Evolutionary conservation across 2,329 filamentous ascomycete species (phyloP), one percentile per base, ranked within the genome.

Genomic region (Sarocladium oryzae): DNA sequence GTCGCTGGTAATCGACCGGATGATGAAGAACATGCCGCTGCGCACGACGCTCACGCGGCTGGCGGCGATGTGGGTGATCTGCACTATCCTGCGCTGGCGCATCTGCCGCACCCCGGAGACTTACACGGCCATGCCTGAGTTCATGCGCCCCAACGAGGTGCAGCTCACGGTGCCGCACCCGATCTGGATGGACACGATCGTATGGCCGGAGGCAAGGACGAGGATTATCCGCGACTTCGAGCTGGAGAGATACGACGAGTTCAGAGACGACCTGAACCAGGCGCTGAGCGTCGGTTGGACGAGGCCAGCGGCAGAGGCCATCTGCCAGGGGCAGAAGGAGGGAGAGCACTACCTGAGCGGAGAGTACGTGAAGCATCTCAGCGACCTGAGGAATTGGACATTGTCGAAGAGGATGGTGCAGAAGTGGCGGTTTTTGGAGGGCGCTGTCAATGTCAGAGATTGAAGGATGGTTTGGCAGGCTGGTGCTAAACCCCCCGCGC

Each of bases 111-210:
- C 56, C 33, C 55, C 57, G 48, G 53, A 57, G 32, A 60, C 51
- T 37, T 61, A 61, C 55, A 54, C 57, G 3, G 53, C 55, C 30
- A 56, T 63, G 13, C 60, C 60, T 3, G 55, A 38, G 1, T 61
- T 56, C 37, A 49, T 61, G 20, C 46, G 52, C 15, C 59, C 60
- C 4, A 63, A 58, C 1, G 52, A 56, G 9, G 54, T 61, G 7
- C 61, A 63, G 35, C 49, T 53, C 8, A 61, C 54, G 5, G 54
- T 60, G 2, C 56, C 60, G 1, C 60, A 62, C 41, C 60, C 61
- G 1, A 53, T 57, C 1, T 63, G 60, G 60, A 55, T 61, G 32
- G 59, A 61, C 45, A 52, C 56, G 4, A 54, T 63, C 11, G 52
- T 56, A 2, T 58, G 56, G 54, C 57, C 57, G 8, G 51, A 57